Percentiles rank a stretch among this genome's conserved stretches.
phyloP scores from a whole-genome alignment of 2,329 filamentous ascomycete genomes.

The Colletotrichum eleusines region DNA sequence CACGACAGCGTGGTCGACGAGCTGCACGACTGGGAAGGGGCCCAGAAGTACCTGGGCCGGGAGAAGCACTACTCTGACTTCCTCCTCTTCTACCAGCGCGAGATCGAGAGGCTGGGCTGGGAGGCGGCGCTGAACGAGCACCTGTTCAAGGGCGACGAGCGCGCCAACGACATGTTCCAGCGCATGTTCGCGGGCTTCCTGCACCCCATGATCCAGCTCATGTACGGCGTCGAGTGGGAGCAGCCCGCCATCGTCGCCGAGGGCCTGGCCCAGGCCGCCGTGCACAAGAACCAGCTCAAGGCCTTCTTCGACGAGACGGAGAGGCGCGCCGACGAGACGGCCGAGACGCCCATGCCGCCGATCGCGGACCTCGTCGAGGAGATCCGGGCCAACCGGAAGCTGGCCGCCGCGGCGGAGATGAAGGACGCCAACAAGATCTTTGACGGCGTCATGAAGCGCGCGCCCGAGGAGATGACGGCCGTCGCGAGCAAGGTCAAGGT shows the following conservation, averaged over 20 bases:
- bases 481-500: conserved; percentile 71
- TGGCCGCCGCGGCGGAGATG: conserved; percentile 64
- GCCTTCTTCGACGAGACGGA: conserved; percentile 68
- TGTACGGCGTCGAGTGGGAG: conserved; percentile 85
- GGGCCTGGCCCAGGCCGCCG: conserved; percentile 80
- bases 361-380: conserved; percentile 73
- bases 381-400: conserved; percentile 66
- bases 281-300: conserved; percentile 71
- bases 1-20: conserved; percentile 65
- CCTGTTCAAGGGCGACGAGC: conserved; percentile 74
- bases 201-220: conserved; percentile 87
- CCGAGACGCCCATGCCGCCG: conserved; percentile 49
- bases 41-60: conserved; percentile 71
- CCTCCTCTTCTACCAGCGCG: conserved; percentile 78
- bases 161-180: conserved; percentile 75
- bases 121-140: conserved; percentile 73
- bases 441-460: conserved; percentile 75
- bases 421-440: conserved; percentile 72
- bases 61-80: conserved; percentile 77
- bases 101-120: conserved; percentile 76
- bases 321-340: conserved; percentile 53
- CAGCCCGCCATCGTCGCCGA: conserved; percentile 87
- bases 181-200: conserved; percentile 77
- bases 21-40: conserved; percentile 67
- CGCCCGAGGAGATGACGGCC: conserved; percentile 71